Conservation (phyloP, 345 rosid species). For the Eucalyptus sp. region DNA sequence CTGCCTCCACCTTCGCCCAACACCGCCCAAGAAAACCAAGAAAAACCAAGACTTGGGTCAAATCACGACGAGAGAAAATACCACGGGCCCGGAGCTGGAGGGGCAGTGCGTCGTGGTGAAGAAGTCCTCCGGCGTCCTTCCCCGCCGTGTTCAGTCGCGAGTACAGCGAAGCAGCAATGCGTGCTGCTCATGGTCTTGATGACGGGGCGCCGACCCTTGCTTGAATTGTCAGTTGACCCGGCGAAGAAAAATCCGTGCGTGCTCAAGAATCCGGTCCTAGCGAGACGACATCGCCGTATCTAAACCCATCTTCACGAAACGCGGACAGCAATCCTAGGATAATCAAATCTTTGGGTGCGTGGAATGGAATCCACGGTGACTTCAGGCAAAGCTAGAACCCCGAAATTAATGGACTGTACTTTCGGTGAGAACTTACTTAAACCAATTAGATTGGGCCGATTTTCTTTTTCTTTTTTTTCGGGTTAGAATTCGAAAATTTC, state of each 20-base stretch:
- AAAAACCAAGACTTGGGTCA: background rate
- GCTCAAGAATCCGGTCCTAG: background rate
- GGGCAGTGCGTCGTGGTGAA: background rate
- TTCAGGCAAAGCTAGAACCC: background rate
- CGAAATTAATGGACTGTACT: background rate
- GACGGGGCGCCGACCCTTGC: background rate
- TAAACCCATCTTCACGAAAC: background rate
- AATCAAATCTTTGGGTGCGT: background rate
- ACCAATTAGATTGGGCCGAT: background rate
- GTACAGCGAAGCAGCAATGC: background rate
- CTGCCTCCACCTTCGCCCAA: background rate
- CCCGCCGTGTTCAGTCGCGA: background rate
- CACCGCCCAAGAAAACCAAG: background rate
- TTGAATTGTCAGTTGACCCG: background rate
- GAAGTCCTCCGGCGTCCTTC: background rate
- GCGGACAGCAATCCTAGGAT: background rate
- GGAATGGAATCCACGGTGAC: background rate
- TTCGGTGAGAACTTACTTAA: background rate
- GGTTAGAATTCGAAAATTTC: background rate
- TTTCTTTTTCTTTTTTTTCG: background rate
- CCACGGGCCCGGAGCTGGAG: background rate
- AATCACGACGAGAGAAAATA: background rate
- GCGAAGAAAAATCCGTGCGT: background rate
- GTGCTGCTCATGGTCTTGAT: background rate
- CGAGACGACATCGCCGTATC: background rate